Base-by-base conservation (phyloP, 441 rosid species). In the Corymbia calophylla region DNA sequence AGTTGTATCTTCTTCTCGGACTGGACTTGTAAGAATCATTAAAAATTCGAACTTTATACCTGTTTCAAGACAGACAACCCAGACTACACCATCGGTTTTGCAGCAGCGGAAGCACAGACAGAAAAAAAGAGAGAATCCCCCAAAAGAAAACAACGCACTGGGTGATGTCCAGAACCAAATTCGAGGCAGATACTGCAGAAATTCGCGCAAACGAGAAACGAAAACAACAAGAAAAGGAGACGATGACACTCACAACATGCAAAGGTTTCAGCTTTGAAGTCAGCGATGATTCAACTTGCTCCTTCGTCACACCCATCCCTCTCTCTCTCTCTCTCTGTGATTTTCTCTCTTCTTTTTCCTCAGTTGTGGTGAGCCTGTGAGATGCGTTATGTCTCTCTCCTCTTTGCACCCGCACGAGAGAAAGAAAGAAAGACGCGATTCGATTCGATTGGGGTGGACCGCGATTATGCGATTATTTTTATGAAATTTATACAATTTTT, bases 231-330 rank as follows among this genome's bases (percentile, higher is more conserved):
- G 53, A 73, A 48, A 66, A 1, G 62, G 49, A 64, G 87, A 86
- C 19, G 0, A 31, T 4, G 14, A 58, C n/a, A 90, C 94, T 91
- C 92, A 97, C 99, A 25, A 97, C 93, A 92, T 97, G 95, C 44
- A 94, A 91, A 92, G 98, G 98, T 39, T 91, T 95, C 90, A 97
- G 91, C 91, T 97, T 97, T 9, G 96, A 93, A 55, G 93, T 94
- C 93, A 97, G 87, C 7, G 97, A 93, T 62, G 97, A 94, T 90
- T 95, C 96, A 55, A 97, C 95, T 93, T 94, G 96, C 87, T 95
- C 99, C 93, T 97, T 97, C 1, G 97, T 95, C 73, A 95, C 97
- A 62, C 96, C 98, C 98, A 97, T 97, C 66, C 91, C 86, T 92
- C 81, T 87, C 91, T 89, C 87, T 25, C 15, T 14, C 81, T 27